Conservation (phyloP, 73 alveolate genomes). For the Durusdinium trenchii region DNA sequence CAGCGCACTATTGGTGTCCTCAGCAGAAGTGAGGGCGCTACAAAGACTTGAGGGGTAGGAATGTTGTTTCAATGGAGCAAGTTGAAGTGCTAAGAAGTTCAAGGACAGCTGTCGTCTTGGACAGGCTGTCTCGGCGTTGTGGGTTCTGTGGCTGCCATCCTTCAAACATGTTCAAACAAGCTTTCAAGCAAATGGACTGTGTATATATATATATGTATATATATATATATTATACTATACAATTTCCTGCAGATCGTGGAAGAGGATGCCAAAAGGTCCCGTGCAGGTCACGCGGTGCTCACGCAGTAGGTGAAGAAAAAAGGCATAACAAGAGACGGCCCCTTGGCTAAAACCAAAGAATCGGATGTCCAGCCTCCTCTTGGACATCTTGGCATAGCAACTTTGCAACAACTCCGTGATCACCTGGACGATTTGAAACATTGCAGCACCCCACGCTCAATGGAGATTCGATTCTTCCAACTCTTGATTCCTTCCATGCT, state of each 20-base stretch:
- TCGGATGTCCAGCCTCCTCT: conserved; percentile 61
- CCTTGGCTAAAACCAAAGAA: too few relatives aligned
- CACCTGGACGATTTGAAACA: background rate
- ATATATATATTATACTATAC: background rate
- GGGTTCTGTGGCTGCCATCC: too few relatives aligned
- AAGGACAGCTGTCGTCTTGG: too few relatives aligned
- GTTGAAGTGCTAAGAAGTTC: too few relatives aligned
- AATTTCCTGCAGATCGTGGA: background rate
- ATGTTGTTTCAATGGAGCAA: too few relatives aligned
- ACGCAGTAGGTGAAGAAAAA: background rate
- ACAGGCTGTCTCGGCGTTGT: too few relatives aligned
- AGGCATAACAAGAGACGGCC: background rate
- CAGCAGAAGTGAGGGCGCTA: too few relatives aligned
- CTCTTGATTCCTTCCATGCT: background rate
- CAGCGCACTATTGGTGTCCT: too few relatives aligned
- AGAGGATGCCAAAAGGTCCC: background rate
- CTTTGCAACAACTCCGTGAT: background rate
- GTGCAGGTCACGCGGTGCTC: background rate
- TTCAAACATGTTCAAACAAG: too few relatives aligned
- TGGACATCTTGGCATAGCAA: conserved; percentile 55
- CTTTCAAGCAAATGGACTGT: background rate
- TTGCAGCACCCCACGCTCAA: background rate
- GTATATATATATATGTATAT: too few relatives aligned
- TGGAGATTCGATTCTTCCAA: background rate
- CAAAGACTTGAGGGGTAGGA: too few relatives aligned